These are phyloP conservation scores for Pleurotus platypus DNA, from an alignment of 768 basidiomycete genomes.

Conservation along the genomic window DNA sequence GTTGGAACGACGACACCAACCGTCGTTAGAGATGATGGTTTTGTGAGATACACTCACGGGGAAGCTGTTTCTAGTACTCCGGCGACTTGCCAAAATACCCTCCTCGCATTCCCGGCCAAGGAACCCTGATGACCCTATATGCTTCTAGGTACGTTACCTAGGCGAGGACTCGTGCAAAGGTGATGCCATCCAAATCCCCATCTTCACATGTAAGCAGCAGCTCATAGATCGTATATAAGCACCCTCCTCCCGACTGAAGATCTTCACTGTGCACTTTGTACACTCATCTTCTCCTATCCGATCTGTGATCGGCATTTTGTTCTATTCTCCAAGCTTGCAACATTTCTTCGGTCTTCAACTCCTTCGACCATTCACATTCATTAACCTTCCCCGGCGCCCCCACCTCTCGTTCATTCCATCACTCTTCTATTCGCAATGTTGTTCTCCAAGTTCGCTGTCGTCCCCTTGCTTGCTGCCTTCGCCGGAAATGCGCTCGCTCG, in stretches of 20 bases:
- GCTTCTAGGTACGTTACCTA: too few relatives aligned
- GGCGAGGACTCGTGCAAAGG: too few relatives aligned
- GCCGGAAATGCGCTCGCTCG: conserved; percentile 1
- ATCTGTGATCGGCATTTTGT: conserved; percentile 8
- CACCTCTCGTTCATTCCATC: neutral
- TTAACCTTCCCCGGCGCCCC: neutral
- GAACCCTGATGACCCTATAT: too few relatives aligned
- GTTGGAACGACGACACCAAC: too few relatives aligned
- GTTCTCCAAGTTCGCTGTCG: conserved; percentile 5
- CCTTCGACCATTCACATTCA: neutral
- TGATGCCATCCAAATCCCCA: neutral
- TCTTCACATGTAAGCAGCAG: conserved; percentile 1
- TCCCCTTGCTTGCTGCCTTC: neutral
- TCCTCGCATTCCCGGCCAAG: too few relatives aligned
- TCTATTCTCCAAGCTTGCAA: conserved; percentile 7
- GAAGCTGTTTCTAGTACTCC: too few relatives aligned
- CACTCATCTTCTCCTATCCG: conserved; percentile 6
- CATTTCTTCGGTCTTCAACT: neutral
- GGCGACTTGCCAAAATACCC: too few relatives aligned
- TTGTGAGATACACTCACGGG: too few relatives aligned
- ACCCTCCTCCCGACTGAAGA: neutral
- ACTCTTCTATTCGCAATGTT: neutral
- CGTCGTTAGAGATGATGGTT: too few relatives aligned
- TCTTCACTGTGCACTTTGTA: conserved; percentile 8
- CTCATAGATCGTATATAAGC: neutral